Evolutionary conservation across 73 alveolate genomes (phyloP).

Genomic region (Paramecium tetraurelia): DNA sequence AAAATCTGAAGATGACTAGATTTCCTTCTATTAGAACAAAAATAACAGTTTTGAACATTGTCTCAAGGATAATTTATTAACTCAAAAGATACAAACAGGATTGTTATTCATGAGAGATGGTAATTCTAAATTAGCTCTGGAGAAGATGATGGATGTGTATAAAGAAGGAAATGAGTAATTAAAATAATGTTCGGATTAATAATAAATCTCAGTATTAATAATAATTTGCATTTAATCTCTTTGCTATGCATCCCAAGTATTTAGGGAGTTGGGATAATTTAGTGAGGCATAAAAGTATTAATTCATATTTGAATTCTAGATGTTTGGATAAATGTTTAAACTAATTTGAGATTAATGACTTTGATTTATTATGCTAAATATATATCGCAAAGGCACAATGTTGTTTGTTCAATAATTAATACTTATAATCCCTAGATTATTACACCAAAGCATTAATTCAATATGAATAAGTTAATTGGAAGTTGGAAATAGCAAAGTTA

Average conservation of each 20-base stretch:
- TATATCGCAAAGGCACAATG: slow-evolving; percentile 5
- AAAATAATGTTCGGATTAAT: neutral
- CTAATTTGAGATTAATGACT: slow-evolving; percentile 25
- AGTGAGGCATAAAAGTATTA: neutral
- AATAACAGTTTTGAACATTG: slow-evolving; percentile 23
- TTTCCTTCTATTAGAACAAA: neutral
- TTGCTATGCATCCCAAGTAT: neutral
- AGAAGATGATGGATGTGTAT: neutral
- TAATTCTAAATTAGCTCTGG: neutral
- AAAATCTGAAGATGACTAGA: neutral
- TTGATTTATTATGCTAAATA: slow-evolving; percentile 6
- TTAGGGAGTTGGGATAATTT: neutral
- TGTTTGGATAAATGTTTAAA: slow-evolving; percentile 17
- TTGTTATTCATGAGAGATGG: slow-evolving; percentile 23
- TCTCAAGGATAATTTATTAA: neutral
- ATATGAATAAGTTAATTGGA: slow-evolving; percentile 43
- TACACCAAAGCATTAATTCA: neutral
- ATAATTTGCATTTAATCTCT: neutral
- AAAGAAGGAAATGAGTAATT: neutral
- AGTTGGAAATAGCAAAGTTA: neutral
- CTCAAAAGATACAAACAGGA: neutral
- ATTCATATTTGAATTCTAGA: neutral
- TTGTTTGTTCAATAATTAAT: slow-evolving; percentile 1
- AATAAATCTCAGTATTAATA: neutral
- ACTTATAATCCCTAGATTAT: neutral